phyloP scores from a whole-genome alignment of 1,284 basidiomycete genomes.

The Takashimella koratensis region DNA sequence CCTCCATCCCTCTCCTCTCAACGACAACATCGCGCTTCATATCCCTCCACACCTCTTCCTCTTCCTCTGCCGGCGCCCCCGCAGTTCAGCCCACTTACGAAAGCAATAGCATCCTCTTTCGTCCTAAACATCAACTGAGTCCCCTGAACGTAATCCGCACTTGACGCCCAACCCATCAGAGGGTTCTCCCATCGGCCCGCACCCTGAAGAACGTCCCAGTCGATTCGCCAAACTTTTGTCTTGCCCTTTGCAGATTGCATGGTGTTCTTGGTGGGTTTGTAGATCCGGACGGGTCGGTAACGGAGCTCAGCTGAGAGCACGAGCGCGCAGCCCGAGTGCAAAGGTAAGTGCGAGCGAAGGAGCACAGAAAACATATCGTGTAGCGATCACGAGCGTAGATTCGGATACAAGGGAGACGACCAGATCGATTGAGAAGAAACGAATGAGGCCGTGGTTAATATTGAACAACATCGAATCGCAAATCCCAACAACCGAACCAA shows the following conservation, averaged over 20 bases:
- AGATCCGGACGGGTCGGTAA: conserved; percentile 86
- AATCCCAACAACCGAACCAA: no score
- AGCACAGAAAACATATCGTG: no score
- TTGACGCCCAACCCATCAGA: conserved; percentile 95
- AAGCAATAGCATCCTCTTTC: conserved; percentile 90
- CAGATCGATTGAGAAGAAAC: background rate
- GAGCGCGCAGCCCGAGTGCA: no score
- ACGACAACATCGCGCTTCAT: background rate
- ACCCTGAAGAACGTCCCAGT: conserved; percentile 87
- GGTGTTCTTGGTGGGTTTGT: conserved; percentile 87
- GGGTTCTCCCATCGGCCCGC: conserved; percentile 96
- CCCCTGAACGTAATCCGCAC: conserved; percentile 96
- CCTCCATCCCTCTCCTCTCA: background rate
- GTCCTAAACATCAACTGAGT: conserved; percentile 80
- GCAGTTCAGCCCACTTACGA: conserved; percentile 48
- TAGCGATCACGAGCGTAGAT: no score
- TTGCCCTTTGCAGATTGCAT: conserved; percentile 91
- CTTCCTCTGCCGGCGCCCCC: background rate
- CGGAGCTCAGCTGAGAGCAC: conserved; percentile 72
- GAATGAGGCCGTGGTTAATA: no score
- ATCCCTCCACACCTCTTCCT: background rate
- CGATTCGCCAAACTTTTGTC: conserved; percentile 85
- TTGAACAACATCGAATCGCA: no score
- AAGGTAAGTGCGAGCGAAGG: no score
- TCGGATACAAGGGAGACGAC: no score